These are phyloP conservation scores for Coniosporium tulheliwenetii DNA, from an alignment of 2,329 filamentous ascomycete genomes.

Conservation along the genomic window DNA sequence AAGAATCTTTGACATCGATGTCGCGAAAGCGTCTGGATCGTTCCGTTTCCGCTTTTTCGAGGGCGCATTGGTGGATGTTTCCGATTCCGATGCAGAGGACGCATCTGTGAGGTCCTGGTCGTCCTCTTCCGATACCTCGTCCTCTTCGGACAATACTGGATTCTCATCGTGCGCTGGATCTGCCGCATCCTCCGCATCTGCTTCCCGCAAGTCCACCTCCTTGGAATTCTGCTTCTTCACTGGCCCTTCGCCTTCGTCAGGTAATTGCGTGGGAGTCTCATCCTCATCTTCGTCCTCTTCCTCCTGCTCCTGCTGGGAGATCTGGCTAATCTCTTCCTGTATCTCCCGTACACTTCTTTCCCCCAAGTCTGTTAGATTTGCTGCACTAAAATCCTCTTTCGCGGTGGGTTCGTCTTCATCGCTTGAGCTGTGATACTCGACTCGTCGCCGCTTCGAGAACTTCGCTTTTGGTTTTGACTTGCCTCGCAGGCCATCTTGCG, in stretches of 20 bases:
- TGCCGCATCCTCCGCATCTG: slow-evolving; percentile 7
- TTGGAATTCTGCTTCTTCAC: neutral
- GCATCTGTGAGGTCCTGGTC: slow-evolving; percentile 16
- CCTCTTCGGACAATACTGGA: slow-evolving; percentile 11
- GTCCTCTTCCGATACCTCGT: slow-evolving; percentile 17
- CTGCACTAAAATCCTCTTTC: neutral
- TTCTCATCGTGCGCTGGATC: neutral
- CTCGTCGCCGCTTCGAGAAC: slow-evolving; percentile 44
- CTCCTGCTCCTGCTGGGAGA: no score
- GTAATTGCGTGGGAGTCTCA: no score
- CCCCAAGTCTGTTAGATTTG: slow-evolving; percentile 3
- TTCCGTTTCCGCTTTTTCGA: slow-evolving; percentile 63
- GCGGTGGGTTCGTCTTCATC: slow-evolving; percentile 31
- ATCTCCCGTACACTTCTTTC: neutral
- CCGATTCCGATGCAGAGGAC: slow-evolving; percentile 11
- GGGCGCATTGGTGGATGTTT: slow-evolving; percentile 13
- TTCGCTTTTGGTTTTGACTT: slow-evolving; percentile 35
- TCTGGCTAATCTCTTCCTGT: no score
- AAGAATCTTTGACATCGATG: slow-evolving; percentile 84
- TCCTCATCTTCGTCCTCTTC: no score
- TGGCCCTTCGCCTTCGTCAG: no score
- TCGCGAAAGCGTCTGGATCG: slow-evolving; percentile 81
- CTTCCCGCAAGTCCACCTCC: slow-evolving; percentile 7
- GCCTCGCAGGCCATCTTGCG: slow-evolving; percentile 39
- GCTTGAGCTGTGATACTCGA: slow-evolving; percentile 47